Evolutionary conservation across 2,329 filamentous ascomycete genomes (phyloP).

Genomic region (Trichophyton rubrum): DNA sequence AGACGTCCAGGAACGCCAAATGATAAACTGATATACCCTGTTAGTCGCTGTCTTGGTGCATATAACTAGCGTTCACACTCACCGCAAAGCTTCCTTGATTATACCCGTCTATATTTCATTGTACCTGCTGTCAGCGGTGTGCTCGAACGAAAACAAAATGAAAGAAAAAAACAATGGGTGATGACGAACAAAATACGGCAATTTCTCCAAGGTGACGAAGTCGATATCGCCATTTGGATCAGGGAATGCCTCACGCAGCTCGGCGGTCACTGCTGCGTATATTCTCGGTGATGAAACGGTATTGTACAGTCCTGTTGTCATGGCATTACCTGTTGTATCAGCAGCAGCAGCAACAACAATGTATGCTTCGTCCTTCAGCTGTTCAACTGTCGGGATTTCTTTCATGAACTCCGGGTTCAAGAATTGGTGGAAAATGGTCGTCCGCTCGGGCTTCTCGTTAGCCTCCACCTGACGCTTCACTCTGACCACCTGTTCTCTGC

Average conservation of each 20-base stretch:
- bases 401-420: slow-evolving; percentile 8
- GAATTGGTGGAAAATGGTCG: slow-evolving; percentile 16
- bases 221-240: slow-evolving; percentile 16
- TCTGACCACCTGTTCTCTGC: slow-evolving; percentile 1
- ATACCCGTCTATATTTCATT: slow-evolving; percentile 19
- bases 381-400: slow-evolving; percentile 14
- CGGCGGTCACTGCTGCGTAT: slow-evolving; percentile 13
- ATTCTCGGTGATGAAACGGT: slow-evolving; percentile 17
- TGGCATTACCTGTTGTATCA: slow-evolving; percentile 18
- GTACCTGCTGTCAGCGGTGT: neutral
- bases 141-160: neutral
- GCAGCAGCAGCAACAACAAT: slow-evolving; percentile 19
- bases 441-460: slow-evolving; percentile 11
- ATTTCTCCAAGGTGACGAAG: slow-evolving; percentile 13
- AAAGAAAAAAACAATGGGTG: slow-evolving; percentile 2
- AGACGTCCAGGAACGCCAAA: slow-evolving; percentile 25
- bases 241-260: slow-evolving; percentile 17
- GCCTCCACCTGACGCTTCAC: slow-evolving; percentile 10
- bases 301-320: slow-evolving; percentile 19
- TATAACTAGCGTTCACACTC: slow-evolving; percentile 2
- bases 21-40: slow-evolving; percentile 16
- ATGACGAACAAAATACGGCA: slow-evolving; percentile 4
- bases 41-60: neutral
- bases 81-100: slow-evolving; percentile 28
- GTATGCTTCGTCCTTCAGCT: slow-evolving; percentile 21